Evolutionary conservation across 139 green algal species (phyloP).

Genomic region (Pleodorina starrii): DNA sequence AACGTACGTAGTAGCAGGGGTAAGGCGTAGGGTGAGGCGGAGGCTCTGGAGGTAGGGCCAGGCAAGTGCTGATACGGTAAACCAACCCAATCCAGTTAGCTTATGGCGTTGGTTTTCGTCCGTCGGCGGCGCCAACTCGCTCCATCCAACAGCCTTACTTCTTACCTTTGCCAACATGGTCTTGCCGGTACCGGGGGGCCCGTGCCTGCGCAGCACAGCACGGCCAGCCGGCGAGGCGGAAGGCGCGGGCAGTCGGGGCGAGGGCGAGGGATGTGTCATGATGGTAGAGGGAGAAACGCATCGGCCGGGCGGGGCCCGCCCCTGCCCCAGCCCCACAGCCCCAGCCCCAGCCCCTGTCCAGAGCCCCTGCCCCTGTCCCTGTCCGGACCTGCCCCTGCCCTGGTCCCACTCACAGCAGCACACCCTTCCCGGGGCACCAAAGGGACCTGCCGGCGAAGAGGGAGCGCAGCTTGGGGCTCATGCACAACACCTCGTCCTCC

Average conservation of each 20-base stretch:
- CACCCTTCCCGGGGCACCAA: not conserved
- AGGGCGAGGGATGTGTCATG: not conserved
- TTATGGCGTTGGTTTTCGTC: not conserved
- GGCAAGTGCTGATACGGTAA: not conserved
- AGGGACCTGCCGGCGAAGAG: not conserved
- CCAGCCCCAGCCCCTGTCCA: not conserved
- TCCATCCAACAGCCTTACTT: not conserved
- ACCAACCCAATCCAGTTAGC: not conserved
- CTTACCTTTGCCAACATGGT: slow-evolving; percentile 13
- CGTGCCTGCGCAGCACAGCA: not conserved
- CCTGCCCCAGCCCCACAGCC: not conserved
- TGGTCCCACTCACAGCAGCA: slow-evolving; percentile 29
- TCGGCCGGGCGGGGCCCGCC: not conserved
- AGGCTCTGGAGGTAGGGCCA: not conserved
- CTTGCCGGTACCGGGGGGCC: slow-evolving; percentile 19
- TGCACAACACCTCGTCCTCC: not conserved
- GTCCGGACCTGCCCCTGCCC: too few relatives aligned
- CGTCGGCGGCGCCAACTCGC: too few relatives aligned
- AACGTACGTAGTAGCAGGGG: not conserved
- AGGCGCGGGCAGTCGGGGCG: not conserved
- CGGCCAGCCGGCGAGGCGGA: not conserved
- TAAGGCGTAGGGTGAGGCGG: not conserved
- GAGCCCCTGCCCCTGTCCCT: not conserved
- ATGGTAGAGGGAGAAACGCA: not conserved
- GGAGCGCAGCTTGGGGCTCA: not conserved